Base-by-base conservation (phyloP, 2,329 filamentous ascomycete genomes). In the Colletotrichum eleusines region DNA sequence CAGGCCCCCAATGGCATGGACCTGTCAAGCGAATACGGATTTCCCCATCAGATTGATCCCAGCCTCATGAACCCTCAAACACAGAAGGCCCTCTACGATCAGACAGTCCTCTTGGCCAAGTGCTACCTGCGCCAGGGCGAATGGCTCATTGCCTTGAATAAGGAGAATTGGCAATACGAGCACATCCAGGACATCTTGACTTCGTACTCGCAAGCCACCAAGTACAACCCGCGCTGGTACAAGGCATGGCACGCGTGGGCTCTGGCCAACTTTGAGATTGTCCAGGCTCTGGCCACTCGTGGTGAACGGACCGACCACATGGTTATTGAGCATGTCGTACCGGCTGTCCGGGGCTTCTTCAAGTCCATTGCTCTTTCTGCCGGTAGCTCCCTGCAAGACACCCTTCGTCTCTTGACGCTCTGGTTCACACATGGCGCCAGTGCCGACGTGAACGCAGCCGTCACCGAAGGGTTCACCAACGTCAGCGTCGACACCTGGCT, bases 221-320 rank as follows among this genome's bases (percentile, higher is more conserved):
- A 94, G 70, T 98, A 97, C 82, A 97, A 99, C 79, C 92, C 94
- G 42, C 91, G 92, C 72, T 99, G 95, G 90, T 99, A 99, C 84
- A 99, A 99, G 82, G 96, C 97, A 9, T 99, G 96, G 96, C 96
- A 99, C 81, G 93, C 96, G 0, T 99, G 96, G 95, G 97, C 96
- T 14, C 83, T 99, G 73, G 95, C 96, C 64, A 99, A 99, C 81
- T 99, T 99, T 77, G 95, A 99, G 81, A 96, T 99, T 68, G 95
- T 98, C 46, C 97, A 96, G 75, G 90, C 92, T 0, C 84, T 96
- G 68, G 89, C 91, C 11, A 87, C 91, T 28, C 88, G 90, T 67
- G 78, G 77, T 75, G 70, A 73, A 82, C 53, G 74, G 3, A 73
- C 90, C 48, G 92, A 92, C 68, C 88, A 90, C 48, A 88, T 93